phyloP scores from a whole-genome alignment of 2,329 filamentous ascomycete species.

The Corynespora cassiicola region DNA sequence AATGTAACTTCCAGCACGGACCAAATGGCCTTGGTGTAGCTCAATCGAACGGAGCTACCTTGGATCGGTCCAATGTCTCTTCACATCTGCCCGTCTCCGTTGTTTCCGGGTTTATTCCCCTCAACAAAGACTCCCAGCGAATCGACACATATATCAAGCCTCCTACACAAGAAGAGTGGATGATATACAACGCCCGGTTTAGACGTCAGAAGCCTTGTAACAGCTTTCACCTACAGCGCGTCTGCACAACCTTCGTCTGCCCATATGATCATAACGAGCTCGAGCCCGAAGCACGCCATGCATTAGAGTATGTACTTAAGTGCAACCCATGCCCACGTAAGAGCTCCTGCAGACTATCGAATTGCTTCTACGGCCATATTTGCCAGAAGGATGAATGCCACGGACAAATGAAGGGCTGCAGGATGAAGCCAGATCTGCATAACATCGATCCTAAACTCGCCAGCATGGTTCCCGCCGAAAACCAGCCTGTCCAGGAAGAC shows the following conservation, averaged over 20 bases:
- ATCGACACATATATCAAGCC: conserved; percentile 52
- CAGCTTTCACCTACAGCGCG: conserved; percentile 52
- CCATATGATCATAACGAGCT: conserved; percentile 56
- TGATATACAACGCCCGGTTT: conserved; percentile 45
- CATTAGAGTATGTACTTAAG: conserved; percentile 54
- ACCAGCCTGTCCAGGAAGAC: conserved; percentile 2
- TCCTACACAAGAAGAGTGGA: conserved; percentile 46
- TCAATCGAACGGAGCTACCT: not conserved
- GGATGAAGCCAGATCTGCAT: conserved; percentile 31
- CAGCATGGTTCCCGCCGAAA: conserved; percentile 25
- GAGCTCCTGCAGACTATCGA: conserved; percentile 48
- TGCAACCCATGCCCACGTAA: conserved; percentile 51
- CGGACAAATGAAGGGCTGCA: conserved; percentile 26
- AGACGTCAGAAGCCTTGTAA: conserved; percentile 56
- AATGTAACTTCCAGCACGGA: conserved; percentile 28
- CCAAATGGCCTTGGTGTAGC: conserved; percentile 1
- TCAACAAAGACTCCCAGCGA: conserved; percentile 56
- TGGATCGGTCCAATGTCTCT: conserved; percentile 20
- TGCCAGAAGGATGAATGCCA: conserved; percentile 45
- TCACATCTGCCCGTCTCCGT: conserved; percentile 18
- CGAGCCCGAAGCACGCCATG: conserved; percentile 45
- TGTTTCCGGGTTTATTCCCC: conserved; percentile 44
- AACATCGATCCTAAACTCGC: conserved; percentile 21
- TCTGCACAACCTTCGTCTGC: conserved; percentile 45
- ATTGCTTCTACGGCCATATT: conserved; percentile 57